Evolutionary conservation across 2,329 filamentous ascomycete species (phyloP), one percentile per base, ranked within the genome.

Genomic region (Fusarium nelsonii): DNA sequence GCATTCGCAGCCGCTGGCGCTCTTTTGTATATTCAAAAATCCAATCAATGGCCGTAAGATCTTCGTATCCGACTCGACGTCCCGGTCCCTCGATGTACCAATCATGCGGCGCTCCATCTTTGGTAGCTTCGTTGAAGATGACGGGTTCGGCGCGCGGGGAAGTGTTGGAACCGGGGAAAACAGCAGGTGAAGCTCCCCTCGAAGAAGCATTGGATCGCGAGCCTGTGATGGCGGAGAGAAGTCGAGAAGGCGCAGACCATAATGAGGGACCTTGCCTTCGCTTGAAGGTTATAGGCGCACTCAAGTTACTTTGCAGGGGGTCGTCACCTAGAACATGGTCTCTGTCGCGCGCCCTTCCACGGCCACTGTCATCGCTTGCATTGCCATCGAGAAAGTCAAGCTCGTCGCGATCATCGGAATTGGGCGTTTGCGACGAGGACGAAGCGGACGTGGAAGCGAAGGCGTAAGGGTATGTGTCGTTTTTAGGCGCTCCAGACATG

Each of bases 1-100:
- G 83, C 32, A 91, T 87, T n/a, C 93, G 88, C 74, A 97, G 82
- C 26, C 96, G 89, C 78, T 97, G 93, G 20, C 96, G 89, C 81
- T 99, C 96, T 79, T 97, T 97, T 53, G 92, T 96, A 77, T 98
- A 97, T 80, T 99, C 96, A 74, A 97, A 98, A 77, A 98, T 98
- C 96, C 96, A 99, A 82, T 99, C 96, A 78, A 99, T 99, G 61
- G 96, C 95, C 16, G 95, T 97, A 78, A 97, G 84, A 81, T 99
- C 92, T 76, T 97, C 95, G 81, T 99, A 99, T 56, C 92, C 95
- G 37, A 97, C 94, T 75, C 96, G 89, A 54, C 93, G 88, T 2
- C 94, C 94, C 0, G 93, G 94, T 1, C 93, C 94, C 79, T 97
- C 95, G 48, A 91, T 86, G 77, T 97, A 92, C 95, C 95, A 98